A percentile compares a stretch with the other conserved stretches of the same genome.
These are phyloP conservation scores for Populus hybrid DNA, from an alignment of 441 rosid genomes.

Conservation along the genomic window DNA sequence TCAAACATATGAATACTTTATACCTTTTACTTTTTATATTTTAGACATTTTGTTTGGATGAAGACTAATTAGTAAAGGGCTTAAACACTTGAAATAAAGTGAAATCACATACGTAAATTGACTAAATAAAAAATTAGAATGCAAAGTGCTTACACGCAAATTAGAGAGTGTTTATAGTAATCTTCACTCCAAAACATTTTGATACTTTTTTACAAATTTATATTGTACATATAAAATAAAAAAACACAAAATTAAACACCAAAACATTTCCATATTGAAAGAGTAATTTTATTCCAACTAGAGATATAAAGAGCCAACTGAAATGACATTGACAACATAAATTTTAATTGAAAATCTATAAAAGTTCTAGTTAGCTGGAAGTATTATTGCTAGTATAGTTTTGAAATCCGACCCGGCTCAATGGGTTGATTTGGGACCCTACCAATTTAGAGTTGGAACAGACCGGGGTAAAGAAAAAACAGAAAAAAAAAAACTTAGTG, in stretches of 20 bases:
- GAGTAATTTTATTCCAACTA: neutral
- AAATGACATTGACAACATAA: no score
- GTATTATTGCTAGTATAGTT: no score
- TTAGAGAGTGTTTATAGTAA: neutral
- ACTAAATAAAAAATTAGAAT: neutral
- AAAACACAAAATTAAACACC: neutral
- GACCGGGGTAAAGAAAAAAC: no score
- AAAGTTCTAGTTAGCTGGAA: no score
- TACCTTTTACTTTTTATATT: no score
- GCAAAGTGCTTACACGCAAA: neutral
- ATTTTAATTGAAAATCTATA: no score
- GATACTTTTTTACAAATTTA: neutral
- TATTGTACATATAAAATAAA: no score
- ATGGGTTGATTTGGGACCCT: no score
- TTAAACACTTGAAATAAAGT: neutral
- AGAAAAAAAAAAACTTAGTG: no score
- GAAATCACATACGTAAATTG: neutral
- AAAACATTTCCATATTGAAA: neutral
- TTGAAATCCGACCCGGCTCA: no score
- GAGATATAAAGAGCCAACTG: neutral
- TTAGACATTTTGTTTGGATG: neutral
- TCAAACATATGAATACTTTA: neutral
- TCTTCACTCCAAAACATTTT: neutral
- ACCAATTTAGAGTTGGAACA: no score
- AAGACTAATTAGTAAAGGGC: neutral